Conservation (phyloP, 73 alveolate species). For the Uronychia binucleata region DNA sequence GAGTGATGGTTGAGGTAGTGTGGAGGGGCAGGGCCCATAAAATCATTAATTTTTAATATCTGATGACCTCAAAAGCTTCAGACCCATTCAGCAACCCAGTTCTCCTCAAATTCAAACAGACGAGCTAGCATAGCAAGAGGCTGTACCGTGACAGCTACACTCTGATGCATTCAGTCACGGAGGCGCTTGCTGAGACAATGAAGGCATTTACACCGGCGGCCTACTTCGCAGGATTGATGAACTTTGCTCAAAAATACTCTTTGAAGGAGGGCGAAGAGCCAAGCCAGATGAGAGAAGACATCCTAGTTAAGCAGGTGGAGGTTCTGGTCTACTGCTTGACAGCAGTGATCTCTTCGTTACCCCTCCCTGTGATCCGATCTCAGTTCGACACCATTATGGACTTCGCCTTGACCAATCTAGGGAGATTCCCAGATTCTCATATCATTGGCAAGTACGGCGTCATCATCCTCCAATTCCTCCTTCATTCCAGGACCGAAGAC, state of each 20-base stretch:
- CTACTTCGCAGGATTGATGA: neutral
- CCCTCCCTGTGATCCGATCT: conserved; percentile 19
- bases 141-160: neutral
- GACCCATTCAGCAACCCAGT: neutral
- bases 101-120: neutral
- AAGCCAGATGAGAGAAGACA: neutral
- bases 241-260: neutral
- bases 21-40: neutral
- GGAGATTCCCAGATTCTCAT: conserved; percentile 7
- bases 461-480: conserved; percentile 46
- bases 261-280: neutral
- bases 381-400: conserved; percentile 22
- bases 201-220: neutral
- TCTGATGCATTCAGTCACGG: neutral
- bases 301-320: conserved; percentile 2
- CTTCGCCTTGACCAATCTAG: conserved; percentile 7
- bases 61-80: neutral
- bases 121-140: neutral
- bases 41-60: neutral
- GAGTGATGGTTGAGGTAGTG: no score
- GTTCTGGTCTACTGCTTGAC: conserved; percentile 41
- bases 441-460: conserved; percentile 40
- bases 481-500: conserved; percentile 48
- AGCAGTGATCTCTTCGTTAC: conserved; percentile 32
- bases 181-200: conserved; percentile 3